Evolutionary conservation across 495 filamentous ascomycete genomes (phyloP).

Genomic region (Achaetomiella virescens): DNA sequence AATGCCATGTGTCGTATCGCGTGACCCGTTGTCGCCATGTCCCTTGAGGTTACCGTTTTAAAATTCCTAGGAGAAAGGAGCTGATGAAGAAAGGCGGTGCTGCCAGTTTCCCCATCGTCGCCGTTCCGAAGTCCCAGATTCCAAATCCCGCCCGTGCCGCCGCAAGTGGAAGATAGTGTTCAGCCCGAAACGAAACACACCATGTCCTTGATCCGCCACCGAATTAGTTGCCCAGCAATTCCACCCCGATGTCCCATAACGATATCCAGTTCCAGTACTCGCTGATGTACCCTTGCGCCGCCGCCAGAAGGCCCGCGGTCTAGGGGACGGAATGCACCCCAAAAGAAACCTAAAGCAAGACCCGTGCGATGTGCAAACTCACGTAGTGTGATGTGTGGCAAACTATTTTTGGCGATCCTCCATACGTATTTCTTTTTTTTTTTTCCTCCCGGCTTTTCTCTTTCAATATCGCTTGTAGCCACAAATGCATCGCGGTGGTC

Average conservation of each 20-base stretch:
- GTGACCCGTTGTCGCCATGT: not conserved
- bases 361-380: not conserved
- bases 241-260: not conserved
- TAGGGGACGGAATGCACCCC: too few relatives aligned
- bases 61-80: too few relatives aligned
- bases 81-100: too few relatives aligned
- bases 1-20: constrained; percentile 18
- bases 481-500: constrained; percentile 3
- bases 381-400: not conserved
- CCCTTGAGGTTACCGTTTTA: too few relatives aligned
- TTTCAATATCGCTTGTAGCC: not conserved
- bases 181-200: not conserved
- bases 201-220: not conserved
- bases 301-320: too few relatives aligned
- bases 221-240: not conserved
- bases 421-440: not conserved
- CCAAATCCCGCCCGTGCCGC: too few relatives aligned
- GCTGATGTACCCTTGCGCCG: too few relatives aligned
- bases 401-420: not conserved
- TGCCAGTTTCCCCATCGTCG: too few relatives aligned
- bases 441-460: not conserved
- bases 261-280: too few relatives aligned
- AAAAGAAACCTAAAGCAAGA: not conserved
- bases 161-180: too few relatives aligned
- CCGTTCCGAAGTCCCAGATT: too few relatives aligned